Evolutionary conservation across 495 filamentous ascomycete genomes (phyloP).

Genomic region (Aspergillus wentii): DNA sequence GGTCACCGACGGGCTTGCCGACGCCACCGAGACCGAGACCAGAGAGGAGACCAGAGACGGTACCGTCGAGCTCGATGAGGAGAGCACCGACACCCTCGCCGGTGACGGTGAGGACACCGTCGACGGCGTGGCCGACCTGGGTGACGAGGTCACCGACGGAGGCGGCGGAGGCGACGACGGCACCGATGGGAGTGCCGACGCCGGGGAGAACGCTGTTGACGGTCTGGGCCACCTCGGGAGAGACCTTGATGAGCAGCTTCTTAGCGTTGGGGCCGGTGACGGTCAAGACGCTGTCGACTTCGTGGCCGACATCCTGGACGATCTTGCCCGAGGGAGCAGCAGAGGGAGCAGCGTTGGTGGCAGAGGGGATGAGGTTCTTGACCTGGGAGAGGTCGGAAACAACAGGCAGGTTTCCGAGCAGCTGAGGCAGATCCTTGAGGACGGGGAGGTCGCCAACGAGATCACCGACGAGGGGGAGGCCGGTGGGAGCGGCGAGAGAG

Average conservation of each 20-base stretch:
- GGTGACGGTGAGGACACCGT: slow-evolving; percentile 22
- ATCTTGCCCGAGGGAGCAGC: slow-evolving; percentile 4
- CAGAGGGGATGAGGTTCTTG: not conserved
- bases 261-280: slow-evolving; percentile 24
- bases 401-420: slow-evolving; percentile 1
- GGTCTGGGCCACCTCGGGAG: slow-evolving; percentile 27
- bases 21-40: slow-evolving; percentile 11
- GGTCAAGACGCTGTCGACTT: slow-evolving; percentile 8
- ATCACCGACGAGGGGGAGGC: not conserved
- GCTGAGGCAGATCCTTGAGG: not conserved
- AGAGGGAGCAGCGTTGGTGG: not conserved
- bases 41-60: slow-evolving; percentile 9
- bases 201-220: slow-evolving; percentile 27
- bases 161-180: slow-evolving; percentile 18
- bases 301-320: slow-evolving; percentile 6
- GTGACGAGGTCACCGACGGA: slow-evolving; percentile 25
- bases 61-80: slow-evolving; percentile 12
- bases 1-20: slow-evolving; percentile 5
- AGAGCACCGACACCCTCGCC: slow-evolving; percentile 15
- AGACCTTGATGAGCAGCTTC: slow-evolving; percentile 27
- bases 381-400: not conserved
- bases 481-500: not conserved
- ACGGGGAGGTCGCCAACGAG: not conserved
- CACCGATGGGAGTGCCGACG: slow-evolving; percentile 12
- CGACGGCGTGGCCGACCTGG: slow-evolving; percentile 22